Evolutionary conservation across 1,284 basidiomycete species (phyloP).

Genomic region (Puccinia coronata): DNA sequence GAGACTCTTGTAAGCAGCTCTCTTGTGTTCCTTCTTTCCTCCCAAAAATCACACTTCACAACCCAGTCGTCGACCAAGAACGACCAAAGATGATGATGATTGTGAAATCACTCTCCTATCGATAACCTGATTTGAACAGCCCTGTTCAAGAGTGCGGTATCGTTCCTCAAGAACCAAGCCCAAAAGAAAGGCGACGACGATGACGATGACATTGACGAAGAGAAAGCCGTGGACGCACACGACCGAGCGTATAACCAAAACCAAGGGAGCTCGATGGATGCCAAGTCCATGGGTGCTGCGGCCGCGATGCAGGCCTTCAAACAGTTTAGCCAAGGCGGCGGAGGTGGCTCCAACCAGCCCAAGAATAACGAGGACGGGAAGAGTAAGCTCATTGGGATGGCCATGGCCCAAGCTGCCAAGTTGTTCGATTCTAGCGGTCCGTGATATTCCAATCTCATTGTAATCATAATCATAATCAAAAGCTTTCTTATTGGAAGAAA

Average conservation of each 20-base stretch:
- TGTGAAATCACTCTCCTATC: background rate
- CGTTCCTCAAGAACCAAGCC: slow-evolving; percentile 33
- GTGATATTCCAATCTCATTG: background rate
- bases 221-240: slow-evolving; percentile 28
- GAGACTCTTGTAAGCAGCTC: slow-evolving; percentile 36
- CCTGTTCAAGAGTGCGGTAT: slow-evolving; percentile 31
- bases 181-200: slow-evolving; percentile 34
- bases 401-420: slow-evolving; percentile 48
- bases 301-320: slow-evolving; percentile 48
- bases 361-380: background rate
- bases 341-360: background rate
- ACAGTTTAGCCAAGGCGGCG: slow-evolving; percentile 40
- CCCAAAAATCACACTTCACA: no score
- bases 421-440: slow-evolving; percentile 27
- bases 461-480: background rate
- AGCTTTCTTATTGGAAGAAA: background rate
- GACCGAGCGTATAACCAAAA: slow-evolving; percentile 43
- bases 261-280: slow-evolving; percentile 39
- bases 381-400: slow-evolving; percentile 42
- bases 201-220: slow-evolving; percentile 38
- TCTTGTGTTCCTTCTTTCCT: background rate
- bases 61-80: no score
- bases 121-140: slow-evolving; percentile 3
- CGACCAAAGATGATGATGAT: background rate
- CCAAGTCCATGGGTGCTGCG: slow-evolving; percentile 45